Evolutionary conservation across 2,329 filamentous ascomycete genomes (phyloP), one percentile per base, ranked within the genome.

Genomic region (Paecilomyces sp.): DNA sequence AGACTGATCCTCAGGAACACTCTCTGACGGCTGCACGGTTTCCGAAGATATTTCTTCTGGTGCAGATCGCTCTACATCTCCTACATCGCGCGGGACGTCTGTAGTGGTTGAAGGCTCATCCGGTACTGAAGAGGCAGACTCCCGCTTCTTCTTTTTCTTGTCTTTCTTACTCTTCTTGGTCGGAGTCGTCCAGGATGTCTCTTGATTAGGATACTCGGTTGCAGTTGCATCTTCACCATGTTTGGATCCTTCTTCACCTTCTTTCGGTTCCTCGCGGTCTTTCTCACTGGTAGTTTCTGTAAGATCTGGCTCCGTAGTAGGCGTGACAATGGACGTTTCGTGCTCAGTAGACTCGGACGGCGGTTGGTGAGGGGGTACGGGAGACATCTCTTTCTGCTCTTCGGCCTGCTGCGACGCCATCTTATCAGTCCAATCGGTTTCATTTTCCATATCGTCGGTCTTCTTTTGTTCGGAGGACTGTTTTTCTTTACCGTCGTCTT

Each of bases 401-500:
- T 75, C 72, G 75, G 77, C 73, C 75, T 77, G 75, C 72, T 71
- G 70, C 74, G 70, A 73, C 68, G 75, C 67, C 67, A 71, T 72
- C 64, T 75, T 66, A 77, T 77, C 74, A 77, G 75, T 77, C 75
- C 73, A 76, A 74, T 70, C 68, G 66, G 73, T 64, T 67, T 70
- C 66, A 67, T 75, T 71, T 68, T 70, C 70, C 66, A 65, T 70
- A 60, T 65, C 68, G 68, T 68, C 69, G 67, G 69, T 68, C 62
- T 69, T 68, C 65, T 70, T 70, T 62, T 65, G 71, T 70, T 72
- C 74, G 70, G 72, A 75, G 71, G 70, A 73, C 73, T 75, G 74
- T 72, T 74, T 70, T 65, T 77, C 74, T 74, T 77, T 77, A 77
- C 74, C 75, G 68, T 77, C 74, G 69, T 73, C 68, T 70, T 76